These are phyloP conservation scores for Trichosporon ovoides DNA, from an alignment of 1,284 basidiomycete species.

Conservation along the genomic window DNA sequence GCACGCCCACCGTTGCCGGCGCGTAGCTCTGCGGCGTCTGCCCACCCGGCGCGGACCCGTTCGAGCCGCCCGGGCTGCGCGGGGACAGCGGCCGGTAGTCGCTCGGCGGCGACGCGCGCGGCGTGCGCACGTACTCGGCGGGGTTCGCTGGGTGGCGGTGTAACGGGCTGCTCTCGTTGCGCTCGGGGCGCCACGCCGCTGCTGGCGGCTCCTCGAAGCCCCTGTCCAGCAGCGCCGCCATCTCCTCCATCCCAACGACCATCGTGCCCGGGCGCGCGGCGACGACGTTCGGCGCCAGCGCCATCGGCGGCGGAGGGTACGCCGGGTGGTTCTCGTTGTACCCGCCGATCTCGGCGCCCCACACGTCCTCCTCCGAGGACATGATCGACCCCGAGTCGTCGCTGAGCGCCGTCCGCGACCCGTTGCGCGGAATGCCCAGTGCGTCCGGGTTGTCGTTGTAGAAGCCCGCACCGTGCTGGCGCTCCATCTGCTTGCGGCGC, in stretches of 20 bases:
- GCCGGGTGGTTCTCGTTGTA: conserved; percentile 79
- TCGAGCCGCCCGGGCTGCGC: background rate
- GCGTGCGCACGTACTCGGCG: background rate
- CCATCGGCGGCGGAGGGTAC: conserved; percentile 78
- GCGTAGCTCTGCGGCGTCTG: background rate
- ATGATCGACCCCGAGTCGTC: conserved; percentile 62
- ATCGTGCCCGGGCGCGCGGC: conserved; percentile 58
- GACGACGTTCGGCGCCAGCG: conserved; percentile 54
- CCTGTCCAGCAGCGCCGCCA: conserved; percentile 80
- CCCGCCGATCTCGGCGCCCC: conserved; percentile 59
- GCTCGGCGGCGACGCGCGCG: conserved; percentile 1
- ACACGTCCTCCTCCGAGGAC: conserved; percentile 88
- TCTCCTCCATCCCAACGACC: conserved; percentile 58
- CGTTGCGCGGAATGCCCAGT: conserved; percentile 49
- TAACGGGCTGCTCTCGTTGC: conserved; percentile 28
- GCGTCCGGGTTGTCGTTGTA: conserved; percentile 28
- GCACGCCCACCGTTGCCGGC: background rate
- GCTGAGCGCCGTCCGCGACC: conserved; percentile 43
- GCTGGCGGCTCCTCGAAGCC: conserved; percentile 67
- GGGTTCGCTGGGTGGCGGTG: conserved; percentile 15
- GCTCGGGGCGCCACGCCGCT: conserved; percentile 20
- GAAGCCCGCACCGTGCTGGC: conserved; percentile 54
- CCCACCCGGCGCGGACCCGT: conserved; percentile 1
- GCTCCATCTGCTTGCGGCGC: conserved; percentile 71
- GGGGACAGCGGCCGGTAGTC: conserved; percentile 1